Percentiles rank a stretch among this genome's conserved stretches.
Evolutionary conservation across 495 filamentous ascomycete genomes (phyloP).

Genomic region (Xylaria bambusicola): DNA sequence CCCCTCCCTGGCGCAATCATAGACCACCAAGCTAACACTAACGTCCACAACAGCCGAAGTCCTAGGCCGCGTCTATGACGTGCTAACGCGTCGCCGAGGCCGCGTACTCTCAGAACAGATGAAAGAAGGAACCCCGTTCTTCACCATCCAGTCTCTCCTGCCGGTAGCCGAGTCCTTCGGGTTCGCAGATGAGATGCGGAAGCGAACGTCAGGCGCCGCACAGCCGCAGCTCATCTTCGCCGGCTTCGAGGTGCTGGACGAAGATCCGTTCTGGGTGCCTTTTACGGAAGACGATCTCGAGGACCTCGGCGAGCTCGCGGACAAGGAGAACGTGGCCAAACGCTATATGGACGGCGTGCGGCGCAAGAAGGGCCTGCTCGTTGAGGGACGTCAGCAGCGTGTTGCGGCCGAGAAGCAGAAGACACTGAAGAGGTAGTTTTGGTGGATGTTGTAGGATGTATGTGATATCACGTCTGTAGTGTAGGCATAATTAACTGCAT

Average conservation of each 20-base stretch:
- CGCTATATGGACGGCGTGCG: conserved; percentile 91
- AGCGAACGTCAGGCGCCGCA: conserved; percentile 86
- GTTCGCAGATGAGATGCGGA: conserved; percentile 93
- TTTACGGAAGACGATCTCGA: conserved; percentile 96
- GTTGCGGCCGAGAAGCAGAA: conserved; percentile 97
- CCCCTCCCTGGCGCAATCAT: background rate
- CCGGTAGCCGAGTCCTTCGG: conserved; percentile 95
- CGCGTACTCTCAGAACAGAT: conserved; percentile 85
- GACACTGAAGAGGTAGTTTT: conserved; percentile 82
- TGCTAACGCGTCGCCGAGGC: conserved; percentile 87
- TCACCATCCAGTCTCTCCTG: conserved; percentile 81
- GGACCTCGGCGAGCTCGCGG: conserved; percentile 90
- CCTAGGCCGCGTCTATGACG: conserved; percentile 89
- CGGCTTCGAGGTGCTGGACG: conserved; percentile 86
- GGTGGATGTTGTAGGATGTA: background rate
- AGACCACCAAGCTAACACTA: conserved; percentile 17
- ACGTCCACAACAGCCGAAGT: conserved; percentile 68
- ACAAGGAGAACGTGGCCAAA: conserved; percentile 94
- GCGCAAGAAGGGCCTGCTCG: conserved; percentile 79
- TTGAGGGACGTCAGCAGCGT: conserved; percentile 61
- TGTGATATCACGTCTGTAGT: too few species aligned
- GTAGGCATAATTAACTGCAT: too few species aligned
- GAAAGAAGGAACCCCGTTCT: conserved; percentile 95
- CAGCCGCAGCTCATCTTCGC: conserved; percentile 91
- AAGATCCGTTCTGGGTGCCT: conserved; percentile 97